Conservation (phyloP, 2,329 filamentous ascomycete genomes). For the Podosphaera aphanis region DNA sequence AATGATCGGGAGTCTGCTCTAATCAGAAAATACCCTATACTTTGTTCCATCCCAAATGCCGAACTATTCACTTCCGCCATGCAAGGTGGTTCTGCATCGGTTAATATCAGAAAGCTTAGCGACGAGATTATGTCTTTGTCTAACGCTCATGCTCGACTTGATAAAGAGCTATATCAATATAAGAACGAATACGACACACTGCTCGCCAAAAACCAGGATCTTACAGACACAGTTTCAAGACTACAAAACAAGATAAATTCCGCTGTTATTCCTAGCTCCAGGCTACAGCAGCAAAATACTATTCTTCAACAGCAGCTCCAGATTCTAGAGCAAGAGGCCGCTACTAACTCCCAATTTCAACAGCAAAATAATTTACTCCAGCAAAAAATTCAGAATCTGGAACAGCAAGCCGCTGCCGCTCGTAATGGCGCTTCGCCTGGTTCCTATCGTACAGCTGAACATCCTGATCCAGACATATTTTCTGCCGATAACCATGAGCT, state of each 20-base stretch:
- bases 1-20: background rate
- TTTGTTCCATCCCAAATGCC: background rate
- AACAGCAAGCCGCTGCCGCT: no score
- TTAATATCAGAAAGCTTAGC: background rate
- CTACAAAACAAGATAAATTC: background rate
- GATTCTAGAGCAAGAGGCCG: no score
- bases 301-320: no score
- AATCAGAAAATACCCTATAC: background rate
- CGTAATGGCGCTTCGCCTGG: no score
- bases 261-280: no score
- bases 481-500: background rate
- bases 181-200: constrained; percentile 1
- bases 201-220: background rate
- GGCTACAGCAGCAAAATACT: no score
- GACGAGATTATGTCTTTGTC: background rate
- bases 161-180: background rate
- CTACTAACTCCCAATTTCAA: no score
- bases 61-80: background rate
- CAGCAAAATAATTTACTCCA: no score
- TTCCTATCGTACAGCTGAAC: background rate
- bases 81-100: background rate
- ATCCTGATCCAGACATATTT: background rate
- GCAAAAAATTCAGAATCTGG: no score
- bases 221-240: background rate
- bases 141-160: background rate